Conservation (phyloP, 345 rosid genomes). For the Alliaria petiolata region DNA sequence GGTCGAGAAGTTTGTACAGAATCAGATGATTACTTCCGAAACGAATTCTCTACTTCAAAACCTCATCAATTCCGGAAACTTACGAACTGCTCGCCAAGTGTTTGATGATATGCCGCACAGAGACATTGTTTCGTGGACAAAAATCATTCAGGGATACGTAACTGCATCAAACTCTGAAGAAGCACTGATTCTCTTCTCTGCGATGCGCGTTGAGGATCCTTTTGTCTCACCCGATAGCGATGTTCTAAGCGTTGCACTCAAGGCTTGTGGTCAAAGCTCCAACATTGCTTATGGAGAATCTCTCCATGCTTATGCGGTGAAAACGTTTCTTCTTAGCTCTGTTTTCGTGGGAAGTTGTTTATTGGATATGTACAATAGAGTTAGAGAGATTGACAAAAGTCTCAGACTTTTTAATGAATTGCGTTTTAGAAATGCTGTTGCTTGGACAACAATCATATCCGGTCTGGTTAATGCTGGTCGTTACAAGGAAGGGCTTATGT, state of each 20-base stretch:
- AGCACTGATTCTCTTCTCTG: slow-evolving; percentile 57
- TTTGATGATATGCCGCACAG: slow-evolving; percentile 65
- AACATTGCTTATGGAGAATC: slow-evolving; percentile 52
- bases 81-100: slow-evolving; percentile 57
- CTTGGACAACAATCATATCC: slow-evolving; percentile 78
- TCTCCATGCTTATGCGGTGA: slow-evolving; percentile 59
- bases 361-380: slow-evolving; percentile 60
- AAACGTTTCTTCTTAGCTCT: slow-evolving; percentile 48
- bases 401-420: slow-evolving; percentile 57
- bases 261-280: slow-evolving; percentile 54
- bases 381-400: slow-evolving; percentile 49
- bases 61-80: slow-evolving; percentile 33
- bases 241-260: slow-evolving; percentile 61
- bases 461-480: slow-evolving; percentile 63
- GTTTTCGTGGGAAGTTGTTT: slow-evolving; percentile 77
- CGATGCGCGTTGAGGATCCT: slow-evolving; percentile 59
- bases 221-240: slow-evolving; percentile 52
- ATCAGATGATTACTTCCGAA: slow-evolving; percentile 30
- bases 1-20: not conserved
- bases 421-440: slow-evolving; percentile 55
- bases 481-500: slow-evolving; percentile 46
- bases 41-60: slow-evolving; percentile 40
- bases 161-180: slow-evolving; percentile 38
- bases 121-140: slow-evolving; percentile 78
- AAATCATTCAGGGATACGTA: slow-evolving; percentile 64